Conservation (phyloP, 192 early-diverging fungal genomes). For the Backusella westeae region DNA sequence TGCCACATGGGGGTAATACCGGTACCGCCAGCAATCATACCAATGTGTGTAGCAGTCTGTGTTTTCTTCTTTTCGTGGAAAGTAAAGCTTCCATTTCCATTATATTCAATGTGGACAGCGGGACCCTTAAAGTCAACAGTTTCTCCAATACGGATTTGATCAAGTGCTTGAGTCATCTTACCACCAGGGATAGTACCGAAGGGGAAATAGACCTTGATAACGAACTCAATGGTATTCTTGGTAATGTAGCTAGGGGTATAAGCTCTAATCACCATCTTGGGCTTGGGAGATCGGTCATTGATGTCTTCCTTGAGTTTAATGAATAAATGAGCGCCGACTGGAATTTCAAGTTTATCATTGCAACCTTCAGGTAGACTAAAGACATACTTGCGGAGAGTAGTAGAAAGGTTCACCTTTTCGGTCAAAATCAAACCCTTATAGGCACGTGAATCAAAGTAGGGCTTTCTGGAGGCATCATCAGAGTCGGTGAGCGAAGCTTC, state of each 20-base stretch:
- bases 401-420: neutral
- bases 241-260: conserved; percentile 74
- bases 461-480: neutral
- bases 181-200: conserved; percentile 44
- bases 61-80: neutral
- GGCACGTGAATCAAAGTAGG: neutral
- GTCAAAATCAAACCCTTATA: neutral
- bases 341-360: neutral
- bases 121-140: conserved; percentile 82
- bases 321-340: neutral
- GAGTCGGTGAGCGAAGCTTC: neutral
- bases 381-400: neutral
- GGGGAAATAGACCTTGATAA: conserved; percentile 74
- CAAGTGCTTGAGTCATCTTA: conserved; percentile 63
- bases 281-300: conserved; percentile 53
- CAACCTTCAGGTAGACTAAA: neutral
- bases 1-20: conserved; percentile 86
- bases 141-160: conserved; percentile 69
- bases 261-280: conserved; percentile 64
- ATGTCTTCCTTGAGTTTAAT: conserved; percentile 14
- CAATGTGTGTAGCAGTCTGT: conserved; percentile 59
- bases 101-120: conserved; percentile 66
- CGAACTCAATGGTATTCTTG: conserved; percentile 71
- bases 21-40: conserved; percentile 85
- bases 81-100: conserved; percentile 34